Evolutionary conservation across 192 early-diverging fungal genomes (phyloP).

Genomic region (Backusella tarrabulga): DNA sequence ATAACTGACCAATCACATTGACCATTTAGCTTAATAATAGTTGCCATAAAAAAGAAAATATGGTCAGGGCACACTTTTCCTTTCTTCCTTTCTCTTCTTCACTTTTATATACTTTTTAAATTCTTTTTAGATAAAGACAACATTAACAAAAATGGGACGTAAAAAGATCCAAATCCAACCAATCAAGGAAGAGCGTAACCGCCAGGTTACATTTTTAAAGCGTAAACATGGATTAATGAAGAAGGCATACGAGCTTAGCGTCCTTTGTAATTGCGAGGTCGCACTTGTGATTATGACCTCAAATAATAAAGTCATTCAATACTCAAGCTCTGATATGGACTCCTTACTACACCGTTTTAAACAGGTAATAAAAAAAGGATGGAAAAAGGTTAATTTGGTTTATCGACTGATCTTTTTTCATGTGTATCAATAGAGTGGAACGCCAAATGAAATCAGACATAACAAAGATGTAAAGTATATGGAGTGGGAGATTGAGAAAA

Average conservation of each 20-base stretch:
- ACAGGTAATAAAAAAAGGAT: constrained; percentile 45
- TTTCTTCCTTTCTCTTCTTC: not conserved
- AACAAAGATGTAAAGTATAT: constrained; percentile 26
- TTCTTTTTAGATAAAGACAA: not conserved
- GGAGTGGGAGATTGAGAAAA: not conserved
- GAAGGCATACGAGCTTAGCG: constrained; percentile 92
- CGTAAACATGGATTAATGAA: constrained; percentile 92
- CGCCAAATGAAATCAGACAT: constrained; percentile 35
- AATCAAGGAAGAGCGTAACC: constrained; percentile 88
- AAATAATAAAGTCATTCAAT: constrained; percentile 89
- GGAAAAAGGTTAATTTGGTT: constrained; percentile 23
- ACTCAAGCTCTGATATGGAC: constrained; percentile 89
- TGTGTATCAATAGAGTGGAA: constrained; percentile 18
- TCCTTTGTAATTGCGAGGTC: constrained; percentile 93
- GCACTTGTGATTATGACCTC: constrained; percentile 90
- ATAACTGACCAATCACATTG: not conserved
- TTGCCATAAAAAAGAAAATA: not conserved
- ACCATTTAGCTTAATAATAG: not conserved
- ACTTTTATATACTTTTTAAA: not conserved
- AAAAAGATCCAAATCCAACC: constrained; percentile 94
- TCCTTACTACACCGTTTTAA: constrained; percentile 88
- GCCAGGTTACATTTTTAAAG: constrained; percentile 91
- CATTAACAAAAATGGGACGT: constrained; percentile 63
- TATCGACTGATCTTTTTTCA: not conserved
- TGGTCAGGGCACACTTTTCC: not conserved